phyloP scores from a whole-genome alignment of 2,329 filamentous ascomycete species.

The Venturia aucupariae region DNA sequence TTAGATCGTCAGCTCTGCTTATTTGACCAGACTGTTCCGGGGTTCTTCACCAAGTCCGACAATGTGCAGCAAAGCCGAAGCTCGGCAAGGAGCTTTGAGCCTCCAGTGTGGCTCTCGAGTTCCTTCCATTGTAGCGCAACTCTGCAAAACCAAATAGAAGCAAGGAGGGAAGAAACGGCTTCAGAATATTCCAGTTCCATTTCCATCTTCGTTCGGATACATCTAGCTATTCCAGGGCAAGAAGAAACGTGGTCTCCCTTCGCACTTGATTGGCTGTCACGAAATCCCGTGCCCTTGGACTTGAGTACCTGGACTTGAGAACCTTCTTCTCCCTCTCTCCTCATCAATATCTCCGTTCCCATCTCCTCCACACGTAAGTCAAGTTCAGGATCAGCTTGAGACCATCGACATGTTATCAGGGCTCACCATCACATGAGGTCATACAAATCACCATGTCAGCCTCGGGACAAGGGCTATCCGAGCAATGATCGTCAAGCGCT shows the following conservation, averaged over 20 bases:
- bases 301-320: too few species aligned
- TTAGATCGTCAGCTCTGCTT: not conserved
- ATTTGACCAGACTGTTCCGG: not conserved
- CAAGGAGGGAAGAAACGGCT: not conserved
- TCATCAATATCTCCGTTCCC: too few species aligned
- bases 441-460: too few species aligned
- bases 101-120: conserved; percentile 49
- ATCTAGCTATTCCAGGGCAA: not conserved
- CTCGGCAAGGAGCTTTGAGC: conserved; percentile 54
- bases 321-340: not conserved
- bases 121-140: not conserved
- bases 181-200: too few species aligned
- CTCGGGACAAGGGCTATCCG: too few species aligned
- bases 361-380: too few species aligned
- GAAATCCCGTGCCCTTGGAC: not conserved
- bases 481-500: too few species aligned
- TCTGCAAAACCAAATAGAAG: not conserved
- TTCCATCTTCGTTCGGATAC: not conserved
- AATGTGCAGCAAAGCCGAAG: conserved; percentile 55
- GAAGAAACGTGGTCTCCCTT: not conserved
- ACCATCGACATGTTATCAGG: too few species aligned
- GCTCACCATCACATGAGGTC: too few species aligned
- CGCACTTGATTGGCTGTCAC: not conserved
- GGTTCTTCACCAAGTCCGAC: conserved; percentile 10
- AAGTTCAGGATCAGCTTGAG: too few species aligned